phyloP scores from a whole-genome alignment of 2,329 filamentous ascomycete genomes.

The Epichloe brachyelytri region DNA sequence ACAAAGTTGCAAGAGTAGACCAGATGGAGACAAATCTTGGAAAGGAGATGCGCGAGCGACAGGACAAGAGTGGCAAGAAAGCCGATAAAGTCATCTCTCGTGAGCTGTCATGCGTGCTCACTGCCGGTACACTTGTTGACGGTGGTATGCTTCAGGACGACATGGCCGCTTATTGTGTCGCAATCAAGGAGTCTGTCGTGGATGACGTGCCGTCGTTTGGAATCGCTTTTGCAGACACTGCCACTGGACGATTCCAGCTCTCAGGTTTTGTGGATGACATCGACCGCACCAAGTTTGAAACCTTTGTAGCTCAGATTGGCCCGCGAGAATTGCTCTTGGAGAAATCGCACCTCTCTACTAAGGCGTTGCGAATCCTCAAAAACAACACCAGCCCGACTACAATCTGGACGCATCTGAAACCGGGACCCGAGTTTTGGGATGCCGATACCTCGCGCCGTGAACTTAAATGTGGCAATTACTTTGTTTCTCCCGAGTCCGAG shows the following conservation, averaged over 20 bases:
- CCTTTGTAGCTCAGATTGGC: slow-evolving; percentile 81
- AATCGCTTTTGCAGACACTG: slow-evolving; percentile 86
- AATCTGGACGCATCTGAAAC: slow-evolving; percentile 88
- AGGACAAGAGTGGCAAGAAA: slow-evolving; percentile 51
- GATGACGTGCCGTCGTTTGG: slow-evolving; percentile 75
- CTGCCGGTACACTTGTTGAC: slow-evolving; percentile 84
- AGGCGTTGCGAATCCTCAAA: slow-evolving; percentile 83
- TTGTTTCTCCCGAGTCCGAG: slow-evolving; percentile 42
- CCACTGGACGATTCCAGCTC: slow-evolving; percentile 90
- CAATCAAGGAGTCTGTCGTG: slow-evolving; percentile 72
- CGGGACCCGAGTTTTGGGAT: slow-evolving; percentile 81
- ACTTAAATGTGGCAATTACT: slow-evolving; percentile 69
- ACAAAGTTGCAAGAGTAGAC: slow-evolving; percentile 92
- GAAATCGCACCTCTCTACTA: slow-evolving; percentile 75
- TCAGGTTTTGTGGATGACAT: slow-evolving; percentile 84
- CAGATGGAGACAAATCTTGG: slow-evolving; percentile 92
- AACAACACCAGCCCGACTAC: slow-evolving; percentile 89
- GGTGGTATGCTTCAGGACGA: slow-evolving; percentile 96
- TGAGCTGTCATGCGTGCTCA: slow-evolving; percentile 83
- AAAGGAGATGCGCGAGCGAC: slow-evolving; percentile 97
- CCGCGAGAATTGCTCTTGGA: slow-evolving; percentile 84
- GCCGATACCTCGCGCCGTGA: slow-evolving; percentile 72
- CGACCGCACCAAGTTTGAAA: slow-evolving; percentile 94
- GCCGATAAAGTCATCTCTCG: slow-evolving; percentile 87
- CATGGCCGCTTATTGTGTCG: slow-evolving; percentile 91